Evolutionary conservation across 768 basidiomycete species (phyloP).

Genomic region (Panaeolus papilionaceus): DNA sequence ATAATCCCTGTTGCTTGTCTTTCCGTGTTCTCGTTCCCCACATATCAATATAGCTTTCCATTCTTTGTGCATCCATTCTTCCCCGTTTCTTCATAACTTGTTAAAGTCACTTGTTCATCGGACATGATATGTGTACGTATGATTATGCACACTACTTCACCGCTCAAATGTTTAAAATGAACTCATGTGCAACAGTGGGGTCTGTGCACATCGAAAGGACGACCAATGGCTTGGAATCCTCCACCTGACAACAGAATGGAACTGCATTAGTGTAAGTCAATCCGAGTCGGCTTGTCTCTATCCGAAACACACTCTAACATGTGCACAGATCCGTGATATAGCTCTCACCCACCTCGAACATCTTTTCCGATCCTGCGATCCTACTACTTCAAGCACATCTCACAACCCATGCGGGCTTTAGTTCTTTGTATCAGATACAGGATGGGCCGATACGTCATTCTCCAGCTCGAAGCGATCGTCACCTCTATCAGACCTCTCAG

Average conservation of each 20-base stretch:
- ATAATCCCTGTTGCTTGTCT: too few species aligned
- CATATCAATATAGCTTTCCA: too few species aligned
- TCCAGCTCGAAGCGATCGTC: background rate
- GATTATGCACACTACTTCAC: too few species aligned
- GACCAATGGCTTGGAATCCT: too few species aligned
- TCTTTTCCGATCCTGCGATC: background rate
- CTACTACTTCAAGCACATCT: background rate
- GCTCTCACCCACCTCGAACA: background rate
- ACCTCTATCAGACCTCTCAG: background rate
- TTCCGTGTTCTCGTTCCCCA: too few species aligned
- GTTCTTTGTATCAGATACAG: background rate
- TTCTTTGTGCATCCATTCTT: too few species aligned
- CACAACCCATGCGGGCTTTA: background rate
- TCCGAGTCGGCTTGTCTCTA: background rate
- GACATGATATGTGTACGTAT: too few species aligned
- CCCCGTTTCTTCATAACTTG: too few species aligned
- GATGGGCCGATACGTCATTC: background rate
- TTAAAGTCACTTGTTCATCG: too few species aligned
- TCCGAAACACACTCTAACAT: too few species aligned
- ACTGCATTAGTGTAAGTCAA: background rate
- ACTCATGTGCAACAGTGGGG: too few species aligned
- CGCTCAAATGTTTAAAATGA: too few species aligned
- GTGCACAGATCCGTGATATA: background rate
- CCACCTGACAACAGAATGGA: background rate
- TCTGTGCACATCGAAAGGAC: background rate